Evolutionary conservation across 345 rosid genomes (phyloP), one percentile per base, ranked within the genome.

Genomic region (Euclidium syriacum): DNA sequence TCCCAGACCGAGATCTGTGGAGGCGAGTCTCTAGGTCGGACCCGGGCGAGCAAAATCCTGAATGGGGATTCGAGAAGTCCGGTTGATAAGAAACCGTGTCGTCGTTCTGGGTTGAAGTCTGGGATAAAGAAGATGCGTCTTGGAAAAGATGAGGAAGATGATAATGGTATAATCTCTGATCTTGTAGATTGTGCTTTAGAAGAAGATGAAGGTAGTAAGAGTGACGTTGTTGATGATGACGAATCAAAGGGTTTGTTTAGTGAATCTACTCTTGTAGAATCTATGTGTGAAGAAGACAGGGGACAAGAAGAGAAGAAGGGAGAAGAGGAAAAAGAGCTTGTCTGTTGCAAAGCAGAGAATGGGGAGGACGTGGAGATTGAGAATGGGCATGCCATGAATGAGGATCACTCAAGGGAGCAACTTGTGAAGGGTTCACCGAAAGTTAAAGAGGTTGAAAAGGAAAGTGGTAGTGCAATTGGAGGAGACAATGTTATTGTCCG

Each of bases 1-100:
- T 80, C 78, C 10, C 97, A 78, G 59, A 72, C 90, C 10, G 97
- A 92, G 90, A 84, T 91, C 78, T 77, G 77, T 34, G 96, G 91
- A 2, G 69, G 74, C 7, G 64, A 63, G 72, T 73, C 79, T 4
- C 19, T 89, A 56, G 97, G 97, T 6, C 85, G 95, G 52, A 92
- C 97, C 3, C 80, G 97, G 18, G 73, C 86, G 23, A 75, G 80
- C 53, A 76, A 55, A 64, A 66, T 16, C 4, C 62, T 34, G 60
- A 56, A 20, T 40, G 72, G 56, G 0, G 54, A 18, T 33, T 48
- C 42, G 0, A 55, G 14, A 11, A 48, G 34, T 5, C 7, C 71
- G 9, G 49, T 52, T 7, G 50, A 10, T n/a, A 81, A 71, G 75
- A 80, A 68, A 30, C 38, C 63, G 73, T 79, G 36, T 42, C 18